phyloP scores from a whole-genome alignment of 106 monocot species.

The Apostasia shenzhenica region DNA sequence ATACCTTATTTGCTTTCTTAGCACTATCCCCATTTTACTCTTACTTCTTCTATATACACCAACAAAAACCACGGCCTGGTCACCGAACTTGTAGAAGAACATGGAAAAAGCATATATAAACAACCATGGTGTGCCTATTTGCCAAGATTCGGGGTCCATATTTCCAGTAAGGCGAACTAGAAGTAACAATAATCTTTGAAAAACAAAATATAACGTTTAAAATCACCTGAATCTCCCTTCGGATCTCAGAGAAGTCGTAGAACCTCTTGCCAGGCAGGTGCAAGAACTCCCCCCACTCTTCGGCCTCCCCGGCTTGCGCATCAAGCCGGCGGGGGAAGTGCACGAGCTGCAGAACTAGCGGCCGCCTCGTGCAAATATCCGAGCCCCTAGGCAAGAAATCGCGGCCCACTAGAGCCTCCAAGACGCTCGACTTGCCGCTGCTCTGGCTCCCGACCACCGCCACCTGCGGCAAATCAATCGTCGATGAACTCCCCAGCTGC shows the following conservation, averaged over 20 bases:
- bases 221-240: conserved; percentile 73
- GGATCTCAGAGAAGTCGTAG: conserved; percentile 64
- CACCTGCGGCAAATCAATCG: conserved; percentile 87
- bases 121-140: too few species aligned
- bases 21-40: too few species aligned
- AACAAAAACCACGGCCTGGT: too few species aligned
- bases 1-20: too few species aligned
- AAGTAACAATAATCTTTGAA: too few species aligned
- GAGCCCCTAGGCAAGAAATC: conserved; percentile 86
- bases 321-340: conserved; percentile 13
- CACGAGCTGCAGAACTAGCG: conserved; percentile 87
- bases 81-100: too few species aligned
- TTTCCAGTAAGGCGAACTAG: too few species aligned
- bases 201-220: too few species aligned
- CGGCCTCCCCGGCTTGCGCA: conserved; percentile 6
- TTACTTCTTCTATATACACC: too few species aligned
- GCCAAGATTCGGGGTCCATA: too few species aligned
- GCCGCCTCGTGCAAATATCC: conserved; percentile 80
- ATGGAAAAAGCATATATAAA: too few species aligned
- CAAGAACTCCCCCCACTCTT: conserved; percentile 80
- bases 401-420: conserved; percentile 87
- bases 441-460: conserved; percentile 97
- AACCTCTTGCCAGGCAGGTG: conserved; percentile 66
- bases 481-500: conserved; percentile 58
- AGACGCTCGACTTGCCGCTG: conserved; percentile 97